Conservation (phyloP, 768 basidiomycete species). For the Suillus discolor region DNA sequence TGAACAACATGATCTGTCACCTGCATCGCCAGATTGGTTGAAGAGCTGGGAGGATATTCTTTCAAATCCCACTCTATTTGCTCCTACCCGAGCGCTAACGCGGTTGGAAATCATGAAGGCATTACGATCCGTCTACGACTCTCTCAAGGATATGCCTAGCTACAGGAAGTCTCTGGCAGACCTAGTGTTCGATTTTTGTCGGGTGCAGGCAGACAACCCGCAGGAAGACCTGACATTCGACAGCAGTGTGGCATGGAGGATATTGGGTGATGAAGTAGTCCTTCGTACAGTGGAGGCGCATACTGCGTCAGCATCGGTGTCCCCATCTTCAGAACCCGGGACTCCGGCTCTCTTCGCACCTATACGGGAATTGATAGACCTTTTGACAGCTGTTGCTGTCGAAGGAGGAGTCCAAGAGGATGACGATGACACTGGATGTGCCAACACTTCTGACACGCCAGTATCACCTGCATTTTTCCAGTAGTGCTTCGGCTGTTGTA, state of each 20-base stretch:
- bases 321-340: conserved; percentile 11
- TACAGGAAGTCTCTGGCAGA: conserved; percentile 60
- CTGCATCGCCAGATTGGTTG: conserved; percentile 74
- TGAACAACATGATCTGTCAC: conserved; percentile 68
- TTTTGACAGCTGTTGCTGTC: conserved; percentile 43
- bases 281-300: conserved; percentile 48
- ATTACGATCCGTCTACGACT: conserved; percentile 60
- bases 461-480: conserved; percentile 34
- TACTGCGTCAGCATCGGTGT: conserved; percentile 9
- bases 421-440: conserved; percentile 45
- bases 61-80: conserved; percentile 47
- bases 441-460: conserved; percentile 41
- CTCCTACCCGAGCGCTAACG: conserved; percentile 49
- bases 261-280: conserved; percentile 72
- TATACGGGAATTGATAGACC: conserved; percentile 36
- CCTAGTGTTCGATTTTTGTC: conserved; percentile 56
- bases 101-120: conserved; percentile 57
- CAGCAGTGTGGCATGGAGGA: conserved; percentile 49
- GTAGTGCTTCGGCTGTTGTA: conserved; percentile 33
- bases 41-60: conserved; percentile 64
- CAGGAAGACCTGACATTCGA: conserved; percentile 25
- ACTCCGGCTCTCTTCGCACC: conserved; percentile 23
- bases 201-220: conserved; percentile 30
- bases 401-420: conserved; percentile 37
- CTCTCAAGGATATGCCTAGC: conserved; percentile 66